These are phyloP conservation scores for Cryptosporidium baileyi DNA, from an alignment of 169 alveolate species.

Conservation along the genomic window DNA sequence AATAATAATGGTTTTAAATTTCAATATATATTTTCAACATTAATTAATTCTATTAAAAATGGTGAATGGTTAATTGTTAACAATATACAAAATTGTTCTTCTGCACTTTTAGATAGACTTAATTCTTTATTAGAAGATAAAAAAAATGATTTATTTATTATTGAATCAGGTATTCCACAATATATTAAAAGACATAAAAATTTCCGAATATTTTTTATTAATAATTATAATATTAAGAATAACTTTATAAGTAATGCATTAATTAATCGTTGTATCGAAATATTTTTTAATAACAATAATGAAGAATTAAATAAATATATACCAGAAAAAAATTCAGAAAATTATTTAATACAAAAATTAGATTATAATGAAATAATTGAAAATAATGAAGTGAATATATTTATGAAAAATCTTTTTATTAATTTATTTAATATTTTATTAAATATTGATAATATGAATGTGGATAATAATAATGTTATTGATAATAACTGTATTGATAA, in stretches of 20 bases:
- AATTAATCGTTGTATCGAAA: slow-evolving; percentile 89
- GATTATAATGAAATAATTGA: too few relatives aligned
- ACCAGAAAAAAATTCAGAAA: background rate
- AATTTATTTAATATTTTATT: too few relatives aligned
- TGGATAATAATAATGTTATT: too few relatives aligned
- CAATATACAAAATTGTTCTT: slow-evolving; percentile 87
- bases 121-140: slow-evolving; percentile 91
- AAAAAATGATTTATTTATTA: slow-evolving; percentile 64
- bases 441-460: too few relatives aligned
- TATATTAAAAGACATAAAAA: slow-evolving; percentile 81
- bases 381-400: too few relatives aligned
- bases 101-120: slow-evolving; percentile 92
- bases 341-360: too few relatives aligned
- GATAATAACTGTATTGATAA: too few relatives aligned
- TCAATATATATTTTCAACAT: slow-evolving; percentile 25
- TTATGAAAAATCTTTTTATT: too few relatives aligned
- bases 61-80: slow-evolving; percentile 93
- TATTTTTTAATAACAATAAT: slow-evolving; percentile 70
- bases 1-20: background rate
- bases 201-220: slow-evolving; percentile 82
- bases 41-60: slow-evolving; percentile 84
- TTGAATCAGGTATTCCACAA: slow-evolving; percentile 43
- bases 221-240: slow-evolving; percentile 71
- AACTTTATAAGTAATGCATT: slow-evolving; percentile 83
- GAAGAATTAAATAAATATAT: background rate